Base-by-base conservation (phyloP, 352 stramenopile genomes). In the Phytophthora meadii region DNA sequence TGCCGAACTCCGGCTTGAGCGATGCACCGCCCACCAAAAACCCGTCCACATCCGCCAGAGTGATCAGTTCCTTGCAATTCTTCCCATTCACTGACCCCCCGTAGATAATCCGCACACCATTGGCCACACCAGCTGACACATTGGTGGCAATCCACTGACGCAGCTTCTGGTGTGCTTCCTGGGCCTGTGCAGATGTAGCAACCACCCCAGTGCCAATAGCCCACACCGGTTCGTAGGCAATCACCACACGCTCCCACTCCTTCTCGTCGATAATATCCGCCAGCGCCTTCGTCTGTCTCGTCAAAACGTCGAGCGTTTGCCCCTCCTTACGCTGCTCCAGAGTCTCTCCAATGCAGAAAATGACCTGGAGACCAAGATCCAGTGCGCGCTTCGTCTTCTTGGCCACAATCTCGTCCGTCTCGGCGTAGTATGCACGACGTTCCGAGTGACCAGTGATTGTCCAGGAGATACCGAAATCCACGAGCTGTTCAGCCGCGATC, bases 321-420 rank as follows among this genome's bases (percentile, higher is more conserved):
- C 92, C 85, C 9, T 74, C 82, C 60, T 98, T 74, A 45, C 95
- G 85, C 60, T 98, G 69, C 34, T 96, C 86, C 34, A 98, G 82
- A 53, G 89, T 97, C 82, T 99, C 97, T 37, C 97, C 97, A 69
- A 99, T 98, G 68, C 97, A 99, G 68, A 99, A 95, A 78, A 99
- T 98, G 44, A 97, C 89, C 42, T 89, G 90, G 34, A 98, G 76
- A 3, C 92, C 96, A 27, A 96, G 70, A 58, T 90, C 82, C 2
- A 98, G 69, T 32, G 94, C 95, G 28, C 90, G 76, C 76, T 95
- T 96, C 52, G 94, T 97, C 86, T 99, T 98, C 60, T 88, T 82
- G 59, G 97, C 97, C 68, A 98, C 97, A 54, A 97, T 79, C 61
- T 96, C 81, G 61, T 99, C 93, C 36, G 83, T 94, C 74, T 98